phyloP scores from a whole-genome alignment of 2,329 filamentous ascomycete genomes.

The Xylaria sp. region DNA sequence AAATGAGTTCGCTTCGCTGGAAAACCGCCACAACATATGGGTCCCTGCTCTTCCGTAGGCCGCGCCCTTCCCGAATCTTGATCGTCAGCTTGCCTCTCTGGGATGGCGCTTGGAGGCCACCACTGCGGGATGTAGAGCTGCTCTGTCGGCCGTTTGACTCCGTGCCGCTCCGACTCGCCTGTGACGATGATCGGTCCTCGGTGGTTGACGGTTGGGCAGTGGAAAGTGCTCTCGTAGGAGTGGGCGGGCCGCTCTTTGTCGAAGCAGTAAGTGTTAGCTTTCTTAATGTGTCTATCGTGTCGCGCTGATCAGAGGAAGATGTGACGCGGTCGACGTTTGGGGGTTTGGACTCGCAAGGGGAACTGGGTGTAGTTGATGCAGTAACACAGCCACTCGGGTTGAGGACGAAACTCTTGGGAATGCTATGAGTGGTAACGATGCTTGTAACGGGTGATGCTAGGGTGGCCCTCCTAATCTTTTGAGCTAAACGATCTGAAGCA shows the following conservation, averaged over 20 bases:
- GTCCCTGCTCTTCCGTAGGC: conserved; percentile 82
- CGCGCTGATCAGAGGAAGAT: conserved; percentile 62
- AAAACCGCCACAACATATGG: conserved; percentile 98
- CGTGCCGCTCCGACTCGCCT: conserved; percentile 53
- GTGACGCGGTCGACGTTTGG: conserved; percentile 51
- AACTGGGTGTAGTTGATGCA: conserved; percentile 62
- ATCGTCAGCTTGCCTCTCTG: conserved; percentile 90
- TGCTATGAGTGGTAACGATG: conserved; percentile 70
- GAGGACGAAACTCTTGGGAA: conserved; percentile 75
- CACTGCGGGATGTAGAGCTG: conserved; percentile 56
- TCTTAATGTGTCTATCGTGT: conserved; percentile 75
- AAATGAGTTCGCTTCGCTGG: conserved; percentile 96
- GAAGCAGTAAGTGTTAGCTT: conserved; percentile 87
- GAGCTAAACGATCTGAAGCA: conserved; percentile 56
- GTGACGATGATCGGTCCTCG: conserved; percentile 49
- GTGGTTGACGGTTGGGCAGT: conserved; percentile 64
- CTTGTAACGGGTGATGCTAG: conserved; percentile 70
- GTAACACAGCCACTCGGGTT: conserved; percentile 69
- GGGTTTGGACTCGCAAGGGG: conserved; percentile 59
- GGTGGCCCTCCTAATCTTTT: conserved; percentile 57
- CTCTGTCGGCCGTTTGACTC: conserved; percentile 65
- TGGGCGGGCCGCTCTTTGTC: conserved; percentile 91
- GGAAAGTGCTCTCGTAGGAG: conserved; percentile 88
- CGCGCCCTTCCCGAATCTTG: conserved; percentile 86
- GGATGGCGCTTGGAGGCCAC: conserved; percentile 72